Percentiles rank a stretch among this genome's conserved stretches.
These are phyloP conservation scores for Aspergillus tanneri DNA, from an alignment of 2,329 filamentous ascomycete genomes.

Conservation along the genomic window DNA sequence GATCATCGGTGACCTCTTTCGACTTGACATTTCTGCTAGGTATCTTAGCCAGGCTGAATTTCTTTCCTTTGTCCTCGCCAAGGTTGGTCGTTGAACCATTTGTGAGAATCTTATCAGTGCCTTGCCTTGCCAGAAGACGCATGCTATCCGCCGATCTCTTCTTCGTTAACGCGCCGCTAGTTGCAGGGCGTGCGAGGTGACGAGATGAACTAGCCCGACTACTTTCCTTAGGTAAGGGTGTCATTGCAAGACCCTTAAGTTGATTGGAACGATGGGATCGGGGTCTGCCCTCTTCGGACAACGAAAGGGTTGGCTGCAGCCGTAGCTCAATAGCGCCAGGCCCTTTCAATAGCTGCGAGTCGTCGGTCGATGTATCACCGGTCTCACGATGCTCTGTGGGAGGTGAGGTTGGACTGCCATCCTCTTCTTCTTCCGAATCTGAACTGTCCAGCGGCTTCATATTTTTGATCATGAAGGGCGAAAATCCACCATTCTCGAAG, in stretches of 20 bases:
- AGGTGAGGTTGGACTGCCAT: conserved; percentile 26
- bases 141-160: conserved; percentile 46
- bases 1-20: conserved; percentile 74
- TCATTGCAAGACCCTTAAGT: conserved; percentile 36
- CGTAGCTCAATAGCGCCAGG: conserved; percentile 77
- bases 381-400: conserved; percentile 41
- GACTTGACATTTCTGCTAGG: conserved; percentile 52
- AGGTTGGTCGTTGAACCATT: conserved; percentile 29
- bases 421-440: conserved; percentile 50
- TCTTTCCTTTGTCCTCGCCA: conserved; percentile 50
- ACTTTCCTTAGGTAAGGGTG: conserved; percentile 32
- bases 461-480: conserved; percentile 53
- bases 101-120: conserved; percentile 39
- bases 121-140: conserved; percentile 34
- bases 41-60: conserved; percentile 46
- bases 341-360: conserved; percentile 54
- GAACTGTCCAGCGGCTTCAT: conserved; percentile 53
- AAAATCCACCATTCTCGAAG: conserved; percentile 51
- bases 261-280: conserved; percentile 30
- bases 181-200: conserved; percentile 25
- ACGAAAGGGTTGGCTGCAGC: conserved; percentile 74
- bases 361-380: conserved; percentile 42
- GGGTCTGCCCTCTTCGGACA: conserved; percentile 42
- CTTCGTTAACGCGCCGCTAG: conserved; percentile 34
- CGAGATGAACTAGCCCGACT: conserved; percentile 22